Percentiles rank a stretch among this genome's conserved stretches.
Evolutionary conservation across 768 basidiomycete species (phyloP).

Genomic region (Pleurotus salmoneostramineus): DNA sequence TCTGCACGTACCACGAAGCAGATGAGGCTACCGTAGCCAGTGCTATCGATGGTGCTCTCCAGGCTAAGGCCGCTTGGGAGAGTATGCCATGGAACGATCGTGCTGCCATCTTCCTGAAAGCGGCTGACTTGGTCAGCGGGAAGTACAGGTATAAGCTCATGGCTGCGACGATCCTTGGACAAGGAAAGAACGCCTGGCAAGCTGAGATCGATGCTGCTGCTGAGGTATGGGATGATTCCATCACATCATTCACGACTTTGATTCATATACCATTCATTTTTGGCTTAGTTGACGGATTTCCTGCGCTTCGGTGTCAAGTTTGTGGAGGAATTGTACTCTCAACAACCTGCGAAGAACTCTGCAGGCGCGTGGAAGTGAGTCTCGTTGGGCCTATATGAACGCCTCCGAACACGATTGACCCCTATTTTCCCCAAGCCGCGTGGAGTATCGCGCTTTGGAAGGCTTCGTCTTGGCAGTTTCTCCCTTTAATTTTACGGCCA

Average conservation of each 20-base stretch:
- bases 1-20: slow-evolving; percentile 89
- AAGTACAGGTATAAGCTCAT: slow-evolving; percentile 95
- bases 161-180: slow-evolving; percentile 96
- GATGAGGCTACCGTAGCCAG: slow-evolving; percentile 66
- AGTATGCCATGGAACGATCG: slow-evolving; percentile 94
- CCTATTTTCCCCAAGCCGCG: slow-evolving; percentile 51
- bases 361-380: slow-evolving; percentile 93
- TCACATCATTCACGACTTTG: background rate
- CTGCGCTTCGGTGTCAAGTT: slow-evolving; percentile 96
- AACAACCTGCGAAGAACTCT: slow-evolving; percentile 86
- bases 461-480: slow-evolving; percentile 98
- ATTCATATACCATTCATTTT: no score
- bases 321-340: slow-evolving; percentile 90
- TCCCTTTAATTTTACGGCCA: slow-evolving; percentile 98
- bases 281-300: slow-evolving; percentile 76
- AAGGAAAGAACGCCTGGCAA: slow-evolving; percentile 99
- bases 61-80: slow-evolving; percentile 90
- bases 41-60: slow-evolving; percentile 86
- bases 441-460: slow-evolving; percentile 96
- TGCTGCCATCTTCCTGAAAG: slow-evolving; percentile 97
- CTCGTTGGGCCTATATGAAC: background rate
- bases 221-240: slow-evolving; percentile 50
- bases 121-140: slow-evolving; percentile 91
- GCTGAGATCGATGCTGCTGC: slow-evolving; percentile 99
- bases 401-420: background rate